Evolutionary conservation across 768 basidiomycete genomes (phyloP).

Genomic region (Filobasidium floriforme): DNA sequence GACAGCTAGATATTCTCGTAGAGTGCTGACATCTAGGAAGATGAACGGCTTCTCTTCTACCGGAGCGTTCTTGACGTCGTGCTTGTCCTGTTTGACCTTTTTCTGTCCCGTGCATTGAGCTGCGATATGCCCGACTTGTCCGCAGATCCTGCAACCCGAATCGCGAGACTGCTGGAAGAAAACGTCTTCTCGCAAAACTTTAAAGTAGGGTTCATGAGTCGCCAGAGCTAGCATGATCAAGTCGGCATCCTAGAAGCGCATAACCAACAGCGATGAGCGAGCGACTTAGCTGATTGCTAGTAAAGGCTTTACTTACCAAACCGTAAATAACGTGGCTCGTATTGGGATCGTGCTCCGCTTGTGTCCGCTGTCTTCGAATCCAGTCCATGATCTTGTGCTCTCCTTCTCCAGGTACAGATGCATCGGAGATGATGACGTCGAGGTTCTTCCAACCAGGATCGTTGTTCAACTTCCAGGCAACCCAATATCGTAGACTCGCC

Average conservation of each 20-base stretch:
- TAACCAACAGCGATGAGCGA: no score
- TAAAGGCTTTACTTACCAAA: slow-evolving; percentile 54
- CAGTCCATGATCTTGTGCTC: slow-evolving; percentile 99
- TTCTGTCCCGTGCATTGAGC: slow-evolving; percentile 70
- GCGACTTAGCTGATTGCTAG: no score
- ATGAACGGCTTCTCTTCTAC: slow-evolving; percentile 89
- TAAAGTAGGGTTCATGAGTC: slow-evolving; percentile 97
- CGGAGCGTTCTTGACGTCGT: slow-evolving; percentile 50
- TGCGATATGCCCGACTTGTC: slow-evolving; percentile 88
- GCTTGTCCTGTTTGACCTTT: slow-evolving; percentile 54
- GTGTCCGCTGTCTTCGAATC: slow-evolving; percentile 79
- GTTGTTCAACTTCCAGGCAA: slow-evolving; percentile 84
- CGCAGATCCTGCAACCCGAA: slow-evolving; percentile 80
- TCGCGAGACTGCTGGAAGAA: slow-evolving; percentile 71
- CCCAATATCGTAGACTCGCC: slow-evolving; percentile 85
- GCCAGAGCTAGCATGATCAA: slow-evolving; percentile 97
- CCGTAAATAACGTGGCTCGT: slow-evolving; percentile 97
- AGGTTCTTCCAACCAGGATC: slow-evolving; percentile 95
- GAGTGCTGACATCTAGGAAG: slow-evolving; percentile 90
- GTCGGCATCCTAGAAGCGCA: slow-evolving; percentile 72
- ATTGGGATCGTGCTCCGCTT: slow-evolving; percentile 87
- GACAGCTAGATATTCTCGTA: slow-evolving; percentile 95
- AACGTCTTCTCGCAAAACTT: slow-evolving; percentile 94
- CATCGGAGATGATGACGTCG: slow-evolving; percentile 93
- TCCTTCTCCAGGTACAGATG: slow-evolving; percentile 94